Evolutionary conservation across 768 basidiomycete genomes (phyloP), one percentile per base, ranked within the genome.

Genomic region (Rhodotorula diobovata): DNA sequence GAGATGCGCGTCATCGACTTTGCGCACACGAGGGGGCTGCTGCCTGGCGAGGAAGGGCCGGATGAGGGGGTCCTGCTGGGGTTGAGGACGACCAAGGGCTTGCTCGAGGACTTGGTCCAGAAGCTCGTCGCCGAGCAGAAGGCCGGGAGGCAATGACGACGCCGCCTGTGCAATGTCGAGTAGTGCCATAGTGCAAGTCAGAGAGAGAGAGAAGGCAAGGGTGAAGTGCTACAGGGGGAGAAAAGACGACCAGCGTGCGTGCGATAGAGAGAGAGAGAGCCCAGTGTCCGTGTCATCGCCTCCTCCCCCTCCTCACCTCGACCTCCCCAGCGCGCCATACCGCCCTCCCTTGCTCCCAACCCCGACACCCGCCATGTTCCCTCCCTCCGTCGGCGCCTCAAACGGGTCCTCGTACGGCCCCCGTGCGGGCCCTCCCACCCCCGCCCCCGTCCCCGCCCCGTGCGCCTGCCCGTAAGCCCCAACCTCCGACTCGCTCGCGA

Each of bases 1-100:
- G 82, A 84, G 23, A 83, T 96, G 70, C 88, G 88, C 74, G 81
- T 96, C 73, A 97, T 98, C 74, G 95, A 99, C 82, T 97, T 99
- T 79, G 94, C 93, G 14, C 95, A 98, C 80, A 89, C 93, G 4
- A 82, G 85, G 34, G 32, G 12, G 0, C n/a, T 25, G 21, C 5
- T 30, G 25, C 6, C 25, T 0, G 85, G 86, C 0, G 91, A 89
- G 0, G 76, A 86, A 76, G 94, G 93, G 9, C 87, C 87, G 4
- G 94, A 97, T 79, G 80, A 84, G 50, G 89, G 95, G 0, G 87
- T 94, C 28, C 79, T 95, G 72, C 79, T 82, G 45, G 95, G 93
- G 8, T 74, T 97, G 68, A 82, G 87, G 62, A 93, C 88, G 0
- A 79, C 89, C 50, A 79, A 89, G 39, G 76, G 74, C 11, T 79